Evolutionary conservation across 2,329 filamentous ascomycete genomes (phyloP).

Genomic region (Hypoxylon sp.): DNA sequence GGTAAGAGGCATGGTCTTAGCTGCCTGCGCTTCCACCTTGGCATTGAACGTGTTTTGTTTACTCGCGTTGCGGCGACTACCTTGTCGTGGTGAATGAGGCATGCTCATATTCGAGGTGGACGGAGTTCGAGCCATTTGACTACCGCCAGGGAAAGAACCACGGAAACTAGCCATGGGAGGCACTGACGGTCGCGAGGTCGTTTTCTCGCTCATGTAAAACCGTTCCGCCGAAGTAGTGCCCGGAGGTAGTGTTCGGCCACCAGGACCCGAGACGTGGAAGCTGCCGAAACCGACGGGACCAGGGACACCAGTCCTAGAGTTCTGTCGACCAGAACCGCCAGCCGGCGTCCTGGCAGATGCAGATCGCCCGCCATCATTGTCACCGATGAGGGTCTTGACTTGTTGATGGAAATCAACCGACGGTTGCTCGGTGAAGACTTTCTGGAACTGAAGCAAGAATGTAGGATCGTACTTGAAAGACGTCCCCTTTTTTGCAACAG

Average conservation of each 20-base stretch:
- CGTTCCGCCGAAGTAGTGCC: slow-evolving; percentile 83
- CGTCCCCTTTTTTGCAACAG: slow-evolving; percentile 81
- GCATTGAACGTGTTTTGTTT: slow-evolving; percentile 67
- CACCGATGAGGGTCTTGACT: slow-evolving; percentile 87
- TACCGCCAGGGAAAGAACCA: slow-evolving; percentile 71
- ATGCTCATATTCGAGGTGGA: slow-evolving; percentile 69
- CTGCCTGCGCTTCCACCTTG: slow-evolving; percentile 74
- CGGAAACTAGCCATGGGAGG: slow-evolving; percentile 71
- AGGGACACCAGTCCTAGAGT: slow-evolving; percentile 64
- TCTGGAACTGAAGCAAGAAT: slow-evolving; percentile 96
- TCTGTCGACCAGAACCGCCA: slow-evolving; percentile 60
- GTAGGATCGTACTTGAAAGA: slow-evolving; percentile 95
- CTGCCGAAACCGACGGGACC: slow-evolving; percentile 74
- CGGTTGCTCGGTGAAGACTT: slow-evolving; percentile 95
- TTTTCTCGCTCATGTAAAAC: slow-evolving; percentile 72
- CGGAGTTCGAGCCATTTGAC: slow-evolving; percentile 73
- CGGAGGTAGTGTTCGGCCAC: slow-evolving; percentile 69
- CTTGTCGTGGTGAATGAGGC: slow-evolving; percentile 78
- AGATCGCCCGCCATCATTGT: slow-evolving; percentile 73
- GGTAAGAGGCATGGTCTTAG: slow-evolving; percentile 93
- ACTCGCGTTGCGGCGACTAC: slow-evolving; percentile 74
- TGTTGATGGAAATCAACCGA: slow-evolving; percentile 93
- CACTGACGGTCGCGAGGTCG: slow-evolving; percentile 61
- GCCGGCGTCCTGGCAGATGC: slow-evolving; percentile 70
- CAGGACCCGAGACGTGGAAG: slow-evolving; percentile 64